Evolutionary conservation across 2,329 filamentous ascomycete species (phyloP), one percentile per base, ranked within the genome.

Genomic region (Fusarium zealandicum): DNA sequence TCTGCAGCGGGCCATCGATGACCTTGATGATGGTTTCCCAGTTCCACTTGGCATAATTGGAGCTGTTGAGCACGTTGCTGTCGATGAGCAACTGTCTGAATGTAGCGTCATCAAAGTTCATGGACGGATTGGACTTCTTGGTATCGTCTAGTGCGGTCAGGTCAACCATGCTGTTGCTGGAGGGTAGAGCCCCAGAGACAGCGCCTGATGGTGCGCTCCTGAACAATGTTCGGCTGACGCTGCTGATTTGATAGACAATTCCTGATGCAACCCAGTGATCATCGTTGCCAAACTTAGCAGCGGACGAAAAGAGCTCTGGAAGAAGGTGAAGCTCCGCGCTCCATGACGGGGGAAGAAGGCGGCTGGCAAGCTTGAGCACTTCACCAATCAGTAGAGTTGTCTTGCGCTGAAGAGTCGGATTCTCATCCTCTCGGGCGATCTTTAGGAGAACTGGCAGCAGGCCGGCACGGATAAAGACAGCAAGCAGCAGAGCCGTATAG

Each of bases 171-270:
- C 75, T 79, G 55, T 76, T 77, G 49, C 73, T 76, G 6, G 76
- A 76, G 1, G 78, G 73, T 11, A 80, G 60, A 7, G 70, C 63
- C 7, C 73, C 70, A 6, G 77, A 73, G 28, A 72, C 59, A 1
- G 69, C 67, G 4, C 74, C 73, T 0, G 81, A 78, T 2, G 83
- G 82, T 6, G 85, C 84, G 40, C 91, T 96, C 51, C 92, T 84
- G 70, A 96, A 96, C 12, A 99, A 77, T 0, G 93, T 98, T 59
- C 92, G 86, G 72, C 93, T 99, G 63, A 99, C 92, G 70, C 93
- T 97, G 76, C 96, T 96, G 47, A 99, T 96, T 71, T 98, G 95
- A 69, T 98, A 99, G 11, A 99, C 91, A 14, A 96, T 96, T 7
- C 92, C 88, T 7, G 92, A 93, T 6, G 93, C 92, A 51, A 90